Percentiles rank a stretch among this genome's conserved stretches.
These are phyloP conservation scores for Casuarina cunninghamiana DNA, from an alignment of 306 rosid species.

Conservation along the genomic window DNA sequence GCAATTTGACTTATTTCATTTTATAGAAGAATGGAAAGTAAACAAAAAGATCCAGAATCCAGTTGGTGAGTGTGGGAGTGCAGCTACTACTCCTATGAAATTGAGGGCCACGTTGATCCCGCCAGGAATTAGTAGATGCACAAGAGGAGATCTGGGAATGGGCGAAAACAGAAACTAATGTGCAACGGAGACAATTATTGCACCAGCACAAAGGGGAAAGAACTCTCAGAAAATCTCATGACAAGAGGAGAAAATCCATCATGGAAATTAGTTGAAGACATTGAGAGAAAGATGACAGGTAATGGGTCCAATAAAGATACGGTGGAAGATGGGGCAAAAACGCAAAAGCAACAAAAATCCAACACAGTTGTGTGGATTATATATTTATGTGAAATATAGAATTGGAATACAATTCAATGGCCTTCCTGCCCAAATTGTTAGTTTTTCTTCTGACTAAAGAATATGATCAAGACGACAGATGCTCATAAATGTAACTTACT, in stretches of 20 bases:
- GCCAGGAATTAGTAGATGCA: no score
- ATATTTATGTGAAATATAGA: slow-evolving; percentile 11
- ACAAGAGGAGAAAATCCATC: slow-evolving; percentile 2
- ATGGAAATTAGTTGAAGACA: slow-evolving; percentile 5
- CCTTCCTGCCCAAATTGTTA: not conserved
- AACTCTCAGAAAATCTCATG: slow-evolving; percentile 3
- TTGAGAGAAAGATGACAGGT: slow-evolving; percentile 19
- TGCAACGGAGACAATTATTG: not conserved
- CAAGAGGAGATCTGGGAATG: no score
- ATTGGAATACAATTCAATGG: slow-evolving; percentile 3
- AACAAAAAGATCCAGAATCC: not conserved
- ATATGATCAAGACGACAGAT: slow-evolving; percentile 25
- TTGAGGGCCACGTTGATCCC: not conserved
- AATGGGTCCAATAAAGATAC: not conserved
- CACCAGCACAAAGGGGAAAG: not conserved
- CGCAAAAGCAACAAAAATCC: slow-evolving; percentile 3
- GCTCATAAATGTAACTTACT: slow-evolving; percentile 56
- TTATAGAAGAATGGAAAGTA: not conserved
- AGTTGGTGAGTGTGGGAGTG: slow-evolving; percentile 1
- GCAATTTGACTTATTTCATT: not conserved
- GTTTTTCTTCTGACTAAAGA: slow-evolving; percentile 12
- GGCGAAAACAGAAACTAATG: not conserved
- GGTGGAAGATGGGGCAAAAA: not conserved
- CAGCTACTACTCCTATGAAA: slow-evolving; percentile 10
- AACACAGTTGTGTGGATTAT: slow-evolving; percentile 6